A percentile compares a stretch with the other conserved stretches of the same genome.
phyloP scores from a whole-genome alignment of 192 early-diverging fungal genomes.

The Haplosporangium gracile region DNA sequence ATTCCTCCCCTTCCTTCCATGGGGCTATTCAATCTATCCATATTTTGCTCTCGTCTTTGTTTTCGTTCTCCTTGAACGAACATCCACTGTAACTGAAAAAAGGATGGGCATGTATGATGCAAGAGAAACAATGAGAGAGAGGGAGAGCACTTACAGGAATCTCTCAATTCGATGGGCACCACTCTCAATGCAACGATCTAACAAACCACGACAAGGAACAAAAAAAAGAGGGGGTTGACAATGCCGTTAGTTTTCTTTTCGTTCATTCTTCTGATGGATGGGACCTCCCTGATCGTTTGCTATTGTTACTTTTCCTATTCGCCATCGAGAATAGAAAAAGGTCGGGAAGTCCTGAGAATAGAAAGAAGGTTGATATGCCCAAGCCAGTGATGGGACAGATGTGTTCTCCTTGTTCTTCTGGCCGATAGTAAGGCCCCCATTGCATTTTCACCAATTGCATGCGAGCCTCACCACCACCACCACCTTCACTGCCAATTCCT shows the following conservation, averaged over 20 bases:
- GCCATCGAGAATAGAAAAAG: neutral
- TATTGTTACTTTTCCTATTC: neutral
- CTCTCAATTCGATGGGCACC: constrained; percentile 49
- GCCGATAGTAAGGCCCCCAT: neutral
- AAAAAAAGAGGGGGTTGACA: neutral
- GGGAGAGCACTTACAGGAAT: constrained; percentile 45
- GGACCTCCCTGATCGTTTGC: neutral
- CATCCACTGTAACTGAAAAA: neutral
- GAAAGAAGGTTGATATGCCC: neutral
- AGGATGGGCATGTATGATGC: neutral
- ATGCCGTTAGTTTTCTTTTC: no score
- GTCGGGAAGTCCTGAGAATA: no score
- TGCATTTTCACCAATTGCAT: neutral
- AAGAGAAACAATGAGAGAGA: neutral
- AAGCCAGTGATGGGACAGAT: neutral
- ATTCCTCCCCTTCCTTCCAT: neutral
- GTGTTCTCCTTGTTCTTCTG: neutral
- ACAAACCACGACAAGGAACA: neutral
- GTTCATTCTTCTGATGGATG: neutral
- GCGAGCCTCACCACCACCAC: no score
- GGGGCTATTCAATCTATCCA: neutral
- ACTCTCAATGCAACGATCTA: constrained; percentile 56
- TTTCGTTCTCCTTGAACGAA: neutral
- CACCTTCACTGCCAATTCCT: no score
- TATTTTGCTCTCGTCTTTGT: neutral